Base-by-base conservation (phyloP, 2,329 filamentous ascomycete genomes). In the Clarireedia homoeocarpa region DNA sequence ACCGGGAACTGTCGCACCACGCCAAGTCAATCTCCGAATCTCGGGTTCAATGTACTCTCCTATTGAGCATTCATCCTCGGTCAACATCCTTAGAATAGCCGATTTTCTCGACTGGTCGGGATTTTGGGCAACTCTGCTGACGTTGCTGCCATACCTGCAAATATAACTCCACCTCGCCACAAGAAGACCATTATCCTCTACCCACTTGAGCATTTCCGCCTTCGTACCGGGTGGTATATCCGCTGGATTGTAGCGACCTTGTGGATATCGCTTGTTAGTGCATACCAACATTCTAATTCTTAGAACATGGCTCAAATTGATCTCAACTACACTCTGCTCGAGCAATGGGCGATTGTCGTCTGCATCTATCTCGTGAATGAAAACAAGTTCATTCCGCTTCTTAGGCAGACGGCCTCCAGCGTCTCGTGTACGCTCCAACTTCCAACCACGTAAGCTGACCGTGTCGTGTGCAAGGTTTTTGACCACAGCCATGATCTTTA, bases 211-310 rank as follows among this genome's bases (percentile, higher is more conserved):
- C 44, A 26, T 47, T 15, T 47, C 44, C 24, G n/a, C 24, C 20
- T 47, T 14, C 10, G 20, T 26, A 2, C 44, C 12, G 14, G 10
- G 10, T 14, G 39, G 39, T n/a, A 42, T 15, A 42, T 47, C 44
- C 6, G 20, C 44, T 24, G 1, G 56, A 46, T 48, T 51, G 39
- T 7, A 67, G n/a, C 38, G 56, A 48, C 72, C 70, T 0, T 66
- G 55, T 0, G 78, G 77, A 45, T 75, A 82, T 0, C 67, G 62
- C 0, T 73, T 66, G 57, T 88, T 89, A 0, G 84, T 88, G 2
- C 77, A 68, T 0, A 74, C 64, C 0, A 88, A 67, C 0, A 65
- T 65, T 0, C 80, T 70, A 6, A 74, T 68, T 1, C 67, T 59
- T 2, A 72, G 62, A 0, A 84, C 70, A 0, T 71, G 58, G 0